Conservation (phyloP, 805 yeast species). For the Kazachstania viticola region DNA sequence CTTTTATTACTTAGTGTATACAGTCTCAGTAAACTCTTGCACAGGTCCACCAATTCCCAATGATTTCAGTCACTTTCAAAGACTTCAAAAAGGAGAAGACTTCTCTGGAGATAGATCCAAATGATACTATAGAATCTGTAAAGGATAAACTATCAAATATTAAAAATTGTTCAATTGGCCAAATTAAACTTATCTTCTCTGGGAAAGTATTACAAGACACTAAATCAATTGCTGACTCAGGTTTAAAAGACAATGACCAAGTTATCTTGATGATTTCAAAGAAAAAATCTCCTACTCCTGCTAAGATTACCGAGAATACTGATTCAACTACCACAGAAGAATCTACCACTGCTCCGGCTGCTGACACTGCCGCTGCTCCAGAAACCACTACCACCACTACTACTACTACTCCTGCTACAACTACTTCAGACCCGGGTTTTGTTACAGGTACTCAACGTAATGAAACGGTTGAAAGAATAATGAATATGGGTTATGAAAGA, state of each 20-base stretch:
- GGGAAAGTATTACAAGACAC: conserved; percentile 84
- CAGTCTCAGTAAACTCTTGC: no score
- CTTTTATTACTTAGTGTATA: no score
- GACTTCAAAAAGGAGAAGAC: conserved; percentile 89
- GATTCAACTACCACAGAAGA: conserved; percentile 23
- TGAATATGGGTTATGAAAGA: conserved; percentile 94
- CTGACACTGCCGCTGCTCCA: conserved; percentile 26
- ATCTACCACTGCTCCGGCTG: conserved; percentile 11
- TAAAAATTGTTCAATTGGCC: conserved; percentile 58
- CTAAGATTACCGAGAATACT: conserved; percentile 13
- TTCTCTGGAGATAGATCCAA: conserved; percentile 61
- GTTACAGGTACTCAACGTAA: conserved; percentile 73
- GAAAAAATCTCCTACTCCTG: conserved; percentile 25
- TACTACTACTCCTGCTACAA: conserved; percentile 12
- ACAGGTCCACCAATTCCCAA: no score
- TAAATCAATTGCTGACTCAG: conserved; percentile 57
- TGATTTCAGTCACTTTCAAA: no score
- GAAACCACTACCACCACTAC: conserved; percentile 18
- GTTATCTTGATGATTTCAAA: conserved; percentile 84
- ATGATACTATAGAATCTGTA: conserved; percentile 55
- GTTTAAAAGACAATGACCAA: conserved; percentile 74
- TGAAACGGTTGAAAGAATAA: conserved; percentile 65
- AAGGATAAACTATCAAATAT: conserved; percentile 62
- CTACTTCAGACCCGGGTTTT: conserved; percentile 39
- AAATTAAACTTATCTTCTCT: conserved; percentile 83